These are phyloP conservation scores for Botrytis paeoniae DNA, from an alignment of 2,329 filamentous ascomycete genomes.

Conservation along the genomic window DNA sequence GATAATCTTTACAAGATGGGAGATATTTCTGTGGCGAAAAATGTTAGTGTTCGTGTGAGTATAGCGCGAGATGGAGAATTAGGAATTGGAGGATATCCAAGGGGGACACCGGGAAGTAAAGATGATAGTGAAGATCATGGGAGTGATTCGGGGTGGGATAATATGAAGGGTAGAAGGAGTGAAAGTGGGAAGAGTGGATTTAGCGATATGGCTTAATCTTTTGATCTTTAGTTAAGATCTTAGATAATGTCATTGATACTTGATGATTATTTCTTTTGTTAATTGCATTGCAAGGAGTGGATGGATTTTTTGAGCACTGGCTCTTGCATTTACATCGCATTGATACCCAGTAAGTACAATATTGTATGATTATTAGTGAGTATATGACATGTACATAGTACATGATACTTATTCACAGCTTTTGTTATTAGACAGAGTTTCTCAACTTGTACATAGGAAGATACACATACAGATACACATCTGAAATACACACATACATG, in stretches of 20 bases:
- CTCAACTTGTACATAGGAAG: not conserved
- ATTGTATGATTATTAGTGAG: not conserved
- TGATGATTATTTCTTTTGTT: conserved; percentile 9
- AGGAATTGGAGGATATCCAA: not conserved
- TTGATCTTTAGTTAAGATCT: not conserved
- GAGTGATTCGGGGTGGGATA: conserved; percentile 14
- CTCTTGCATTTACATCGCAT: not conserved
- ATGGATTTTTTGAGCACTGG: not conserved
- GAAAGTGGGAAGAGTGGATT: conserved; percentile 15
- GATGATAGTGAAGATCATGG: conserved; percentile 8
- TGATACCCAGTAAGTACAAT: conserved; percentile 3
- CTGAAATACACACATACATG: not conserved
- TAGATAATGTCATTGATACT: conserved; percentile 7
- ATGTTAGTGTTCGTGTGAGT: conserved; percentile 29
- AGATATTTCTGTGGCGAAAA: conserved; percentile 31
- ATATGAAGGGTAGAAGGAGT: conserved; percentile 2
- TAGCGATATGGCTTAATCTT: conserved; percentile 5
- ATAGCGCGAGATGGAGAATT: conserved; percentile 1
- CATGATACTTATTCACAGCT: not conserved
- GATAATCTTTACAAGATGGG: conserved; percentile 31
- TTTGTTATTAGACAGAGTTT: not conserved
- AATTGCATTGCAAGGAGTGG: conserved; percentile 12
- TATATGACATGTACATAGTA: not conserved
- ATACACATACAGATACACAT: not conserved
- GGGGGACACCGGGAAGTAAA: not conserved